Conservation (phyloP, 2,329 filamentous ascomycete genomes). For the Fusarium pininemorale region DNA sequence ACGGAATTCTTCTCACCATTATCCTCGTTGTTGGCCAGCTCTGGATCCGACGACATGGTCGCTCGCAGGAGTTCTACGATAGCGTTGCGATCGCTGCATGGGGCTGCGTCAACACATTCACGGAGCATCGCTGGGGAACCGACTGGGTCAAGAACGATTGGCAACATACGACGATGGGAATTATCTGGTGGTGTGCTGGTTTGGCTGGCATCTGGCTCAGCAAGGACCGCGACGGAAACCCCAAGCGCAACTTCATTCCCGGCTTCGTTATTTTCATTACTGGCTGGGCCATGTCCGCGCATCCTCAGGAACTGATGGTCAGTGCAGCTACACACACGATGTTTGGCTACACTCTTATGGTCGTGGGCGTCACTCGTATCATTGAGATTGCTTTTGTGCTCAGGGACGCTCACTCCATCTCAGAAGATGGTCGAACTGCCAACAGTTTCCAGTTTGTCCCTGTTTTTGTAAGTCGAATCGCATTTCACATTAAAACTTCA, state of each 20-base stretch:
- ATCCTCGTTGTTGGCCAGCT: conserved; percentile 87
- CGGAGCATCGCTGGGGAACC: conserved; percentile 92
- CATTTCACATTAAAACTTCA: neutral
- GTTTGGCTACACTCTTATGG: conserved; percentile 97
- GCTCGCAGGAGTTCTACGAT: conserved; percentile 97
- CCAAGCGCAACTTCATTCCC: conserved; percentile 92
- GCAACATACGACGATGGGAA: conserved; percentile 99
- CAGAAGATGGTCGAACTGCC: conserved; percentile 73
- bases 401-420: conserved; percentile 72
- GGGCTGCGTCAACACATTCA: conserved; percentile 98
- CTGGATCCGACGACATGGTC: conserved; percentile 83
- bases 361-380: conserved; percentile 81
- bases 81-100: conserved; percentile 89
- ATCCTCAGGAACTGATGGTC: conserved; percentile 84
- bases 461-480: conserved; percentile 62
- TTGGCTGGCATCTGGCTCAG: conserved; percentile 93
- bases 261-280: conserved; percentile 91
- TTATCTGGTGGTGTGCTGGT: conserved; percentile 97
- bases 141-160: conserved; percentile 93
- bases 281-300: conserved; percentile 93
- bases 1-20: conserved; percentile 87
- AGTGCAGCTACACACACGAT: conserved; percentile 88
- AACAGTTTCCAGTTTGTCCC: conserved; percentile 69
- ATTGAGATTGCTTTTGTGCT: conserved; percentile 93
- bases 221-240: conserved; percentile 80